Evolutionary conservation across 2,329 filamentous ascomycete genomes (phyloP), one percentile per base, ranked within the genome.

Genomic region (Cytospora paraplurivora): DNA sequence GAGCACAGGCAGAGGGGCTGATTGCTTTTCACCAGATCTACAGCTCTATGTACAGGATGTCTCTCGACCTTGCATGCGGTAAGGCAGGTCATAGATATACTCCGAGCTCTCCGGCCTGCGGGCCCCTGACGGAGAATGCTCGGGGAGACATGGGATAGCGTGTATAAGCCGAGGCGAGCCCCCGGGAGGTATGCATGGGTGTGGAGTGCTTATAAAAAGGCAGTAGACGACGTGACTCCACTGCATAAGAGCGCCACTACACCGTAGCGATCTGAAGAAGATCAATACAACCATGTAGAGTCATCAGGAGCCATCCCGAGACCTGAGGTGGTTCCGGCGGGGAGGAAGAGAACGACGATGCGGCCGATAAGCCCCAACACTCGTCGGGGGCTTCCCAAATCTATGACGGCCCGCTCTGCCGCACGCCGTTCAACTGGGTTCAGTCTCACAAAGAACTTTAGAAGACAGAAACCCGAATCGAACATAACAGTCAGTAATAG

Each of bases 161-260:
- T 38, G 56, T 49, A 50, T 52, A 51, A 51, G 44, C 38, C n/a
- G 19, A 51, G 15, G 33, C 21, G 15, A 58, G 56, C 32, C 38
- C 38, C 33, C 1, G 7, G 10, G 27, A 41, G 27, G 27, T 27
- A 27, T 27, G 27, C 2, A 27, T 27, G 27, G 27, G 2, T 27
- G 27, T 27, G 27, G 27, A 44, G 44, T 47, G 44, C 44, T 47
- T 12, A 47, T 3, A 11, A 47, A 21, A 6, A 47, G 27, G 44
- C 41, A 44, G 8, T 4, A 37, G 8, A 8, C 8, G 12, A 13
- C 3, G 12, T 37, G 8, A 37, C 12, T 37, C 27, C 27, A 37
- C 7, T 3, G 2, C 8, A 10, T 37, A 13, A 10, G 35, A 4
- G 35, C 8, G 35, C 3, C 35, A 37, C 35, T 37, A 37, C 35